Conservation (phyloP, 768 basidiomycete species). For the Boletellus ananas region DNA sequence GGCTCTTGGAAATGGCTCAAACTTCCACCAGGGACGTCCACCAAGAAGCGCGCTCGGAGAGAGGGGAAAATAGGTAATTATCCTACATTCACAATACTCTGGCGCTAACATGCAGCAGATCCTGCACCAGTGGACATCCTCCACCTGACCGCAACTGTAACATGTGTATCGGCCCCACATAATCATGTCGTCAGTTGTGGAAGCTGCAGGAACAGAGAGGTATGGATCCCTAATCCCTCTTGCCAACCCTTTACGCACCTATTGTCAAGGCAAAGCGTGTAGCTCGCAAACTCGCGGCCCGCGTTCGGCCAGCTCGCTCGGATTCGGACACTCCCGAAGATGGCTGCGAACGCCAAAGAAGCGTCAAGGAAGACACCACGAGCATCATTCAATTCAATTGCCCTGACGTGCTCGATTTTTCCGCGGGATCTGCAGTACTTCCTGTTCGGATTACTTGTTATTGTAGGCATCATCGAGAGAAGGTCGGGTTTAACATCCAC, state of each 20-base stretch:
- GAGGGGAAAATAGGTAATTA: slow-evolving; percentile 73
- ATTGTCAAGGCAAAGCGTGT: slow-evolving; percentile 76
- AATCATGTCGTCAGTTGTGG: slow-evolving; percentile 76
- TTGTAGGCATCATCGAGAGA: slow-evolving; percentile 97
- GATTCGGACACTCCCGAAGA: slow-evolving; percentile 70
- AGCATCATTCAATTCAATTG: slow-evolving; percentile 97
- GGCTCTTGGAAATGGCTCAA: slow-evolving; percentile 91
- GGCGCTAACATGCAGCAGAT: slow-evolving; percentile 38
- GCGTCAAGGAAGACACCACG: slow-evolving; percentile 59
- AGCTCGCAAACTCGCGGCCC: slow-evolving; percentile 82
- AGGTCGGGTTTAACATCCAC: slow-evolving; percentile 88
- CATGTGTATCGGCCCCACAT: slow-evolving; percentile 78
- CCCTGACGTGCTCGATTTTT: slow-evolving; percentile 84
- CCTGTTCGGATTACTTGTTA: slow-evolving; percentile 97
- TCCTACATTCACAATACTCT: slow-evolving; percentile 4
- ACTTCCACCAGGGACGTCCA: slow-evolving; percentile 76
- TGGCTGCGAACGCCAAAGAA: slow-evolving; percentile 41
- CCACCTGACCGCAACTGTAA: slow-evolving; percentile 67
- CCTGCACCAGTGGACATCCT: slow-evolving; percentile 67
- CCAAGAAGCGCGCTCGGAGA: slow-evolving; percentile 80
- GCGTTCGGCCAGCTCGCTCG: slow-evolving; percentile 72
- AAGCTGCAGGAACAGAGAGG: slow-evolving; percentile 87
- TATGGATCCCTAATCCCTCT: slow-evolving; percentile 30
- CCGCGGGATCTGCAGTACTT: slow-evolving; percentile 79
- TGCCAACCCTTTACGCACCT: slow-evolving; percentile 5